Evolutionary conservation across 495 filamentous ascomycete genomes (phyloP), one percentile per base, ranked within the genome.

Genomic region (Neurospora sp.): DNA sequence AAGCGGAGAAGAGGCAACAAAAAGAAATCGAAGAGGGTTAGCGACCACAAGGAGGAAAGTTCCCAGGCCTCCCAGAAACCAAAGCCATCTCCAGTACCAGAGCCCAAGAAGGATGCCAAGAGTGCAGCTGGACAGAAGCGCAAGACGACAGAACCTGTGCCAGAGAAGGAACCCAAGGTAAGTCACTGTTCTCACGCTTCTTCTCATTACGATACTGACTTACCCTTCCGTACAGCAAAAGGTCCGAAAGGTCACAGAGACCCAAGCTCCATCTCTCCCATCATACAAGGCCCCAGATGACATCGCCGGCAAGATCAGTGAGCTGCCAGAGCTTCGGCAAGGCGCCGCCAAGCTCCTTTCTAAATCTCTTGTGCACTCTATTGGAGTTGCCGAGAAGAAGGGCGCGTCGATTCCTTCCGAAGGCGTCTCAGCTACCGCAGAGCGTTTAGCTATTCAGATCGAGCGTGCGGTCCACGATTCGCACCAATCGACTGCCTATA

Each of bases 401-500:
- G 80, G 83, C 16, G 71, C 80, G 7, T 83, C 80, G 70, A 40
- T 73, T 3, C 75, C 83, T 12, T 75, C 79, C 6, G 79, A 83
- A 20, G 83, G 81, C 31, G 76, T 82, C 12, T 79, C 82, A 2
- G 69, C 72, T 16, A 79, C 84, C 11, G 80, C 84, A 2, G 84
- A 87, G 78, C 82, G 82, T 23, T 78, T 86, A 10, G 86, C 87
- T 73, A 81, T 97, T 18, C 85, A 91, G 72, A 90, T 98, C 72
- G 95, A 98, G 82, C 87, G 84, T 39, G 87, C 86, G 8, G 84
- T 88, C 39, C 78, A 83, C 40, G 84, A 85, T 40, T 83, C 83
- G 0, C 84, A 87, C 70, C 81, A n/a, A 77, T 83, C 54, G 78
- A 81, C 37, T 74, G 78, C 83, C 7, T 87, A 87, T 73, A 78